Conservation (phyloP, 2,329 filamentous ascomycete species). For the Fusarium sp. region DNA sequence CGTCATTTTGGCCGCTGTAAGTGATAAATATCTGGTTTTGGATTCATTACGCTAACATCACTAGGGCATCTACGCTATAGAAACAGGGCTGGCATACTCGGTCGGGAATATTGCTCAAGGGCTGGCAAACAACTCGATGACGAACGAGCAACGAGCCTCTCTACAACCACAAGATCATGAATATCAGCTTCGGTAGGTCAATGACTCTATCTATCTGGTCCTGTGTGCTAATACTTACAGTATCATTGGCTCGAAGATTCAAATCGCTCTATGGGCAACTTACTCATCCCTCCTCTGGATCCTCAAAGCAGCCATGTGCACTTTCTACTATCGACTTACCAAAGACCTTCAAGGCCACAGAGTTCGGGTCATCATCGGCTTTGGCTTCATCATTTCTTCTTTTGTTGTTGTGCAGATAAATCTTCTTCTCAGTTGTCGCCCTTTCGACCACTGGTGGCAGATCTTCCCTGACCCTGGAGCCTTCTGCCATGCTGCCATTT, state of each 20-base stretch:
- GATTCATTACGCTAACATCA: not conserved
- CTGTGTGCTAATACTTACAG: constrained; percentile 41
- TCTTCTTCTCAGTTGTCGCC: constrained; percentile 63
- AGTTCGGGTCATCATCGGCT: constrained; percentile 61
- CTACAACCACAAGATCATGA: constrained; percentile 58
- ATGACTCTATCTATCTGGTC: rapidly evolving
- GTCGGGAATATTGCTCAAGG: constrained; percentile 61
- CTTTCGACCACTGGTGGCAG: constrained; percentile 67
- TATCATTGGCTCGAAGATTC: constrained; percentile 66
- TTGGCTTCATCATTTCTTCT: constrained; percentile 58
- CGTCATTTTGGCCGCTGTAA: constrained; percentile 63
- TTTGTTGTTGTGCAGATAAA: constrained; percentile 61
- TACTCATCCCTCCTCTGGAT: constrained; percentile 66
- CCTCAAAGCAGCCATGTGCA: constrained; percentile 65
- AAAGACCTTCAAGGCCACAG: constrained; percentile 55
- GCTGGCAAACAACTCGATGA: constrained; percentile 68
- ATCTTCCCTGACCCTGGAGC: constrained; percentile 66
- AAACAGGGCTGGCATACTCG: constrained; percentile 62
- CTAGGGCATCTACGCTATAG: constrained; percentile 62
- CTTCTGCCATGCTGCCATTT: constrained; percentile 61
- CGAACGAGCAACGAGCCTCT: constrained; percentile 57
- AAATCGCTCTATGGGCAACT: constrained; percentile 65
- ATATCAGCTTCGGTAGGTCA: constrained; percentile 51
- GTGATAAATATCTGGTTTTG: not conserved
- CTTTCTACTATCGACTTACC: constrained; percentile 67